Evolutionary conservation across 345 rosid genomes (phyloP).

Genomic region (Sonneratia caseolaris): DNA sequence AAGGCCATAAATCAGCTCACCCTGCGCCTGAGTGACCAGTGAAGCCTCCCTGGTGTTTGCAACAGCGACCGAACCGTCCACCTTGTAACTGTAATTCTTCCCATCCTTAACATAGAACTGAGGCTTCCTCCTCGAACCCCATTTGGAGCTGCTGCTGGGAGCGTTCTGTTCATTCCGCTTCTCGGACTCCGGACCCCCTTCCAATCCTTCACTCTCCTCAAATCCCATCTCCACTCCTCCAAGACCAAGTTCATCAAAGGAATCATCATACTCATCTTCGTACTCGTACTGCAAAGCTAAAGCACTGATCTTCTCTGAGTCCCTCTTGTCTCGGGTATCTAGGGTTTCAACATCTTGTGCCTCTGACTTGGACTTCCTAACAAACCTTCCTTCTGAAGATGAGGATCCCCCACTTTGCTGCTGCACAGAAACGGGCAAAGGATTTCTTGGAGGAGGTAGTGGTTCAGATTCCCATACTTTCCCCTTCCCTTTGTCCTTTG

Average conservation of each 20-base stretch:
- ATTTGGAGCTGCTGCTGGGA: constrained; percentile 32
- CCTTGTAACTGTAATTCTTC: constrained; percentile 91
- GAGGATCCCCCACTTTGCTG: constrained; percentile 26
- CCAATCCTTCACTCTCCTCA: constrained; percentile 55
- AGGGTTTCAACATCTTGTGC: constrained; percentile 32
- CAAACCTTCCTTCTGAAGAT: constrained; percentile 63
- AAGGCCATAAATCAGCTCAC: constrained; percentile 60
- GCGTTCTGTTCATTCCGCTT: constrained; percentile 8
- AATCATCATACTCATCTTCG: constrained; percentile 94
- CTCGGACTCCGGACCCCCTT: constrained; percentile 17
- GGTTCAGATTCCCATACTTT: constrained; percentile 38
- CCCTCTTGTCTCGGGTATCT: constrained; percentile 38
- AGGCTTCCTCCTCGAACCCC: constrained; percentile 78
- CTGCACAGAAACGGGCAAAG: constrained; percentile 11
- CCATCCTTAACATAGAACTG: constrained; percentile 89
- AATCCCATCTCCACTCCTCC: constrained; percentile 55
- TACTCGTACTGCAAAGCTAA: constrained; percentile 70
- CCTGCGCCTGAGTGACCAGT: constrained; percentile 47
- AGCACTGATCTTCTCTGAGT: constrained; percentile 41
- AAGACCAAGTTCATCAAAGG: constrained; percentile 87
- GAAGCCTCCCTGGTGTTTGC: constrained; percentile 72
- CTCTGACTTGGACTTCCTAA: constrained; percentile 61
- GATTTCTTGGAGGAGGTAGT: constrained; percentile 9
- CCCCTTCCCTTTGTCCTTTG: constrained; percentile 69
- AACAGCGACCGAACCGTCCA: constrained; percentile 64